Conservation (phyloP, 345 rosid genomes). For the Odontarrhena argentea region DNA sequence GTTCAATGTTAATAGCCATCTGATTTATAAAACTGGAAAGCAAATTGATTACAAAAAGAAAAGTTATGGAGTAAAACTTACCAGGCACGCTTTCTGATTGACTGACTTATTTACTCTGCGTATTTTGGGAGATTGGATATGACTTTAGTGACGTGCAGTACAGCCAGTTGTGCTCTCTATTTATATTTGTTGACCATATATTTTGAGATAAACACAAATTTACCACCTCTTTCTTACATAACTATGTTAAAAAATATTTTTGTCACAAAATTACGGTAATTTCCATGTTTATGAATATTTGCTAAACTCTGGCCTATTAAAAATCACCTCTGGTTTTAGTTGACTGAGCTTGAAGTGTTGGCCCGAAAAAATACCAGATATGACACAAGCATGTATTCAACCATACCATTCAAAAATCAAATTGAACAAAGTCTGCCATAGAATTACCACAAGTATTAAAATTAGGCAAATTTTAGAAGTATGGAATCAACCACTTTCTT, state of each 20-base stretch:
- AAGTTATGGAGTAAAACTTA: not conserved
- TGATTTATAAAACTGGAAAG: not conserved
- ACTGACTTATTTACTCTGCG: not conserved
- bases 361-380: not conserved
- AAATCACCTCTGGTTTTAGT: not conserved
- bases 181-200: conserved; percentile 8
- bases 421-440: not conserved
- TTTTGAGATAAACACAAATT: conserved; percentile 9
- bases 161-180: not conserved
- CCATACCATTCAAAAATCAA: too few species aligned
- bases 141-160: conserved; percentile 19
- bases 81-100: conserved; percentile 10
- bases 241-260: too few species aligned
- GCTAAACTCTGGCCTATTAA: too few species aligned
- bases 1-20: conserved; percentile 5
- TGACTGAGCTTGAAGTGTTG: not conserved
- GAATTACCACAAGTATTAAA: too few species aligned
- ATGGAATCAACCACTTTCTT: conserved; percentile 20
- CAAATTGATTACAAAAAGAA: not conserved
- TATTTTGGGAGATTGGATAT: not conserved
- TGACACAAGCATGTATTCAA: too few species aligned
- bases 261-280: too few species aligned
- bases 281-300: too few species aligned
- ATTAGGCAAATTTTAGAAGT: too few species aligned
- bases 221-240: not conserved